Percentiles rank a stretch among this genome's conserved stretches.
These are phyloP conservation scores for Hypoxylon sp. DNA, from an alignment of 2,329 filamentous ascomycete genomes.

Conservation along the genomic window DNA sequence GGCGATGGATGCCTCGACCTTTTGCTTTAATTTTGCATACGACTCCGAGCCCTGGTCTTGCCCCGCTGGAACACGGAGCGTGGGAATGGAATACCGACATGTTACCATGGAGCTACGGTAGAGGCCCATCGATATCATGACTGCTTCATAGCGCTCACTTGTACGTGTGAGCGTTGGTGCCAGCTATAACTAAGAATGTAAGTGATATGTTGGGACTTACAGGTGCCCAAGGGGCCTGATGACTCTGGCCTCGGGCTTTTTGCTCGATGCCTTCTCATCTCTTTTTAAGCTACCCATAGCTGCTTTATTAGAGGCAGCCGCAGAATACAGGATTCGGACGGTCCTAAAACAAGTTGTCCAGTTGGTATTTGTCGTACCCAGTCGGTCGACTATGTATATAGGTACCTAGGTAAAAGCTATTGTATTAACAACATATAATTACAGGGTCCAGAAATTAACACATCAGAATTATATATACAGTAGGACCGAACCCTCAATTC, in stretches of 20 bases:
- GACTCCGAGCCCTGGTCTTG: neutral
- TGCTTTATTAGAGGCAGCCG: neutral
- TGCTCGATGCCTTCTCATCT: conserved; percentile 1
- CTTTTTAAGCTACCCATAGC: conserved; percentile 19
- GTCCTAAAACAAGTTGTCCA: neutral
- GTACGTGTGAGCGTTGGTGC: neutral
- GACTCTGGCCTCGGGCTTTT: conserved; percentile 23
- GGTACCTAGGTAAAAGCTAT: neutral
- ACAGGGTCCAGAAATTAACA: neutral
- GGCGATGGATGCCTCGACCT: conserved; percentile 37
- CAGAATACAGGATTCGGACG: neutral
- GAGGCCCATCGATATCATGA: conserved; percentile 26
- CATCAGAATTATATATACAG: neutral
- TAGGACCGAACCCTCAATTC: neutral
- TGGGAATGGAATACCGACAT: conserved; percentile 39
- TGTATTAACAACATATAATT: neutral
- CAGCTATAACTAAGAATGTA: no score
- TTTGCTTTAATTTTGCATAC: conserved; percentile 4
- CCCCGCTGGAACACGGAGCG: neutral
- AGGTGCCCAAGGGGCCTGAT: conserved; percentile 35
- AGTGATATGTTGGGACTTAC: conserved; percentile 16
- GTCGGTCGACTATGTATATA: neutral
- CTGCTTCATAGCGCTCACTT: conserved; percentile 40
- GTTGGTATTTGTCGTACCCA: neutral
- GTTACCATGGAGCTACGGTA: conserved; percentile 39